Evolutionary conservation across 2,329 filamentous ascomycete genomes (phyloP).

Genomic region (Alternaria conjuncta): DNA sequence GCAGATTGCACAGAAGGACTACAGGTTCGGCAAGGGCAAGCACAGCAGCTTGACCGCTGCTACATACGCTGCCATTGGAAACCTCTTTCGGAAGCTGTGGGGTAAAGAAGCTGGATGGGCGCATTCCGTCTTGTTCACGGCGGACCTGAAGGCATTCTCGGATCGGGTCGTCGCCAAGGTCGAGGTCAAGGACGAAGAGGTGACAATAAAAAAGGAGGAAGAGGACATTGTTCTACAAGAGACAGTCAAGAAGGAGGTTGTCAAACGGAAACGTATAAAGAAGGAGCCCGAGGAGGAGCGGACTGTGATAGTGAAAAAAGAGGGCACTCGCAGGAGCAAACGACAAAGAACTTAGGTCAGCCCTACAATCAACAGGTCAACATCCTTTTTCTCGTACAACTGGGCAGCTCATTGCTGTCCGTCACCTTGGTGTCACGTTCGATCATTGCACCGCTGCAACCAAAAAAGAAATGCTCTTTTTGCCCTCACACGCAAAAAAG

Average conservation of each 20-base stretch:
- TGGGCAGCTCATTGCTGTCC: not conserved
- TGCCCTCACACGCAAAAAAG: too few species aligned
- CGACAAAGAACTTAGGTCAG: not conserved
- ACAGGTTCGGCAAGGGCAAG: constrained; percentile 85
- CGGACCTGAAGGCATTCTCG: constrained; percentile 85
- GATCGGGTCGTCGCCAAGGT: constrained; percentile 63
- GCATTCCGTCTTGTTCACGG: constrained; percentile 94
- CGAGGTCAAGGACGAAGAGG: constrained; percentile 56
- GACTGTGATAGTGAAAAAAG: not conserved
- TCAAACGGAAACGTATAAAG: constrained; percentile 9
- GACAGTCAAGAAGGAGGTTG: constrained; percentile 37
- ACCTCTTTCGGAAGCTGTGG: constrained; percentile 90
- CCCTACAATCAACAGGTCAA: not conserved
- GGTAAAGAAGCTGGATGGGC: constrained; percentile 96
- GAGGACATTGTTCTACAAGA: constrained; percentile 17
- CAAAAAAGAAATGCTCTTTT: too few species aligned
- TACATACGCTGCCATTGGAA: constrained; percentile 87
- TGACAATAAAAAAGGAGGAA: constrained; percentile 43
- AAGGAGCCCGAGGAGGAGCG: not conserved
- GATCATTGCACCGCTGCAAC: too few species aligned
- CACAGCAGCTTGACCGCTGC: constrained; percentile 85
- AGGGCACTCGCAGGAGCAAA: constrained; percentile 6
- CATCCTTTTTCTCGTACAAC: too few species aligned
- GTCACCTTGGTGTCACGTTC: not conserved
- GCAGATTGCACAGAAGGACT: constrained; percentile 97